Base-by-base conservation (phyloP, 139 green algal genomes). In the Bryopsis sp. region DNA sequence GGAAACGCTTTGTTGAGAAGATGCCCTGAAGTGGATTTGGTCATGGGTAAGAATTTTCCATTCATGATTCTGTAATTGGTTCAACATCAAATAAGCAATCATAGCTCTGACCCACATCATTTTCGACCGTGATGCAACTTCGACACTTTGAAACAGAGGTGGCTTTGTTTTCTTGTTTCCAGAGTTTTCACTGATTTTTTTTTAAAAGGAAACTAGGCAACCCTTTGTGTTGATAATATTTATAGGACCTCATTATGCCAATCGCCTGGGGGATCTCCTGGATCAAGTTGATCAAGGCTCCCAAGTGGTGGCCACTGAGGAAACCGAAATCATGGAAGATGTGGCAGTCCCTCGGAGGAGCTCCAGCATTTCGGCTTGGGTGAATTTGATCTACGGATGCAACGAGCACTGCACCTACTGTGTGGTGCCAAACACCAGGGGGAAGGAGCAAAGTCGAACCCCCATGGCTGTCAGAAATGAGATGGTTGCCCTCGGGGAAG, bases 371-470 rank as follows among this genome's bases (percentile, higher is more conserved):
- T 95, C 89, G 0, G 94, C 94, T 19, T 99, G 94, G 91, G 94
- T 99, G 36, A 98, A 97, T 78, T 88, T 96, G n/a, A 98, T 97
- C 68, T 95, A 97, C 71, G 94, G 94, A 54, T 99, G 94, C 88
- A 97, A 99, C 74, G 94, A 99, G 60, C 86, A 85, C 58, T 99
- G 94, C 85, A 91, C 89, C 26, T 99, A 98, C 83, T 99, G 94
- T 76, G 92, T 99, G 59, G 94, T 99, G 76, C 94, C 94, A 39
- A 89, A 85, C 77, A 93, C 87, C 26, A 75, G 77, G 2, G 94
- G 94, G n/a, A 11, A 78, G 48, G 94, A 99, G 83, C 92, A 98
- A 82, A 95, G 84, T 75, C 79, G 94, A 26, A 71, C 76, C 39
- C 80, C 89, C 1, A 82, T 92, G 33, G 85, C 84, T 72, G 96